These are phyloP conservation scores for Corymbia calophylla DNA, from an alignment of 441 rosid species.

Conservation along the genomic window DNA sequence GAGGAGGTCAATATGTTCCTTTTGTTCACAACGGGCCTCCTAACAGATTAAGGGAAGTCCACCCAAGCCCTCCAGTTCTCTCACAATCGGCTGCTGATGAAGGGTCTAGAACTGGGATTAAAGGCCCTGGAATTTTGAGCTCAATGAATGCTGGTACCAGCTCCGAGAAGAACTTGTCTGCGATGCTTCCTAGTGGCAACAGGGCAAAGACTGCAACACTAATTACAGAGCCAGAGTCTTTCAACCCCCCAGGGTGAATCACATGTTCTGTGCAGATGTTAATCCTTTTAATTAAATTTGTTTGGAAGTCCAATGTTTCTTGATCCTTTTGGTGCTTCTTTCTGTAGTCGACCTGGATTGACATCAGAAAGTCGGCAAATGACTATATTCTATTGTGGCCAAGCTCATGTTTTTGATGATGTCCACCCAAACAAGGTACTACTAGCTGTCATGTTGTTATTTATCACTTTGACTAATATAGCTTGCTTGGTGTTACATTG, in stretches of 20 bases:
- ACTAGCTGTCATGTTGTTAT: constrained; percentile 1
- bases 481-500: not conserved
- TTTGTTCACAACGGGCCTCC: constrained; percentile 46
- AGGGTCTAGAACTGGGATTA: constrained; percentile 94
- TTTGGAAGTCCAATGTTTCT: not conserved
- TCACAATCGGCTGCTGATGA: constrained; percentile 92
- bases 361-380: constrained; percentile 58
- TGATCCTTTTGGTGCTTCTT: not conserved
- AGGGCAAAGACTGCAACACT: constrained; percentile 28
- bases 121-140: constrained; percentile 61
- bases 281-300: not conserved
- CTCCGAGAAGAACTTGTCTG: constrained; percentile 35
- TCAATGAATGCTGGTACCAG: constrained; percentile 23
- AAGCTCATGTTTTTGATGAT: constrained; percentile 98
- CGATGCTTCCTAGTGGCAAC: constrained; percentile 32
- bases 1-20: constrained; percentile 40
- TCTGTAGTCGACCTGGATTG: constrained; percentile 46
- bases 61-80: constrained; percentile 38
- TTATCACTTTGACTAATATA: not conserved
- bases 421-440: constrained; percentile 85
- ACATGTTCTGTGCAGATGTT: not conserved
- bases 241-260: constrained; percentile 53
- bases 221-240: constrained; percentile 48
- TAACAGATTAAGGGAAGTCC: constrained; percentile 59
- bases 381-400: constrained; percentile 98